A percentile compares a stretch with the other conserved stretches of the same genome.
These are phyloP conservation scores for Saccharomycopsis microspora DNA, from an alignment of 805 yeast species.

Conservation along the genomic window DNA sequence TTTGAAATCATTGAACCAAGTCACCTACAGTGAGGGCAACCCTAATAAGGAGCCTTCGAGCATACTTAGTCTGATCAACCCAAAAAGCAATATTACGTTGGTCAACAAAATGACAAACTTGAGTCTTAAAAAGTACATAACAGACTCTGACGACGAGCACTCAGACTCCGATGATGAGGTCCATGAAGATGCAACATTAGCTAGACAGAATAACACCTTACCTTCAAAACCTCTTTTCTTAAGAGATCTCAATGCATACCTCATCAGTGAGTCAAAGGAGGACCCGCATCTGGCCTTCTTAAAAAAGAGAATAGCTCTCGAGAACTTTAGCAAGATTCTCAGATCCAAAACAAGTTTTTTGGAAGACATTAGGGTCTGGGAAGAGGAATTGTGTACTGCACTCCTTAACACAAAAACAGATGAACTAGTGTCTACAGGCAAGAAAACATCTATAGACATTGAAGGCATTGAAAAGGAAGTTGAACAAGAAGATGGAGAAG, in stretches of 20 bases:
- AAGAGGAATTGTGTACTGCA: conserved; percentile 6
- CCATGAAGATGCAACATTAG: conserved; percentile 13
- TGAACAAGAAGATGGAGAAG: background rate
- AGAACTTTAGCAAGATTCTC: conserved; percentile 7
- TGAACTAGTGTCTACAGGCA: background rate
- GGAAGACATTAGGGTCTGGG: conserved; percentile 12
- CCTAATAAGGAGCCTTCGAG: background rate
- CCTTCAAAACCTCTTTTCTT: conserved; percentile 13
- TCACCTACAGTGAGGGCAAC: background rate
- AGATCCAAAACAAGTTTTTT: conserved; percentile 3
- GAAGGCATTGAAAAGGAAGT: conserved; percentile 1
- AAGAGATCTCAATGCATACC: conserved; percentile 12
- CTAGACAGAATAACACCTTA: conserved; percentile 11
- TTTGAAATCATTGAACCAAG: background rate
- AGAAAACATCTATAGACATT: background rate
- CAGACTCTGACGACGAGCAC: conserved; percentile 1
- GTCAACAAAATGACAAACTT: background rate
- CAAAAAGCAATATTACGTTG: background rate
- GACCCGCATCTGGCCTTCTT: conserved; percentile 5
- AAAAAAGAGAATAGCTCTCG: conserved; percentile 10
- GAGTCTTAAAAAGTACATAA: background rate
- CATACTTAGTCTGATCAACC: background rate
- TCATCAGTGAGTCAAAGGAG: conserved; percentile 11
- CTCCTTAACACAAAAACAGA: conserved; percentile 11
- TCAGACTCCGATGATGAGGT: conserved; percentile 16